Conservation (phyloP, 345 rosid genomes). For the Reutealis trisperma region DNA sequence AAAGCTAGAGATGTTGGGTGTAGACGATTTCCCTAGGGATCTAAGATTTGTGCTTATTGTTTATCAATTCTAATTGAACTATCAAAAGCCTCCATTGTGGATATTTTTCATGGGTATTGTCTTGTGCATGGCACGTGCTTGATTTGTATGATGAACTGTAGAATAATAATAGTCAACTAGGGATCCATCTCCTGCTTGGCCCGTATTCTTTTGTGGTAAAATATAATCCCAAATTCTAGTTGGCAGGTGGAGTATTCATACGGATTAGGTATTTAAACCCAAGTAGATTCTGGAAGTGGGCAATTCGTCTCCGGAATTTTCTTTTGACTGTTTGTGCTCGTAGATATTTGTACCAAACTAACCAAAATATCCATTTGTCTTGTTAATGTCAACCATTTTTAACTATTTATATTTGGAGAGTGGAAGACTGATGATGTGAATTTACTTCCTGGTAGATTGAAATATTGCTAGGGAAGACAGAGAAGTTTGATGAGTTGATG, state of each 20-base stretch:
- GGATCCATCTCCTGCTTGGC: background rate
- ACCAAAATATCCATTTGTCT: background rate
- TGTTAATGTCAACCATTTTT: background rate
- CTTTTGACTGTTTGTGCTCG: no score
- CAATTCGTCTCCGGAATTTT: background rate
- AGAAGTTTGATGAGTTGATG: constrained; percentile 73
- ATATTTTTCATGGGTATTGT: background rate
- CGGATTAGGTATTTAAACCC: background rate
- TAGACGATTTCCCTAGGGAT: background rate
- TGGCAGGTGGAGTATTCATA: background rate
- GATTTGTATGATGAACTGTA: background rate
- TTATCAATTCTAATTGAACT: background rate
- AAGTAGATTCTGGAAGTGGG: background rate
- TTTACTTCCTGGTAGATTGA: constrained; percentile 46
- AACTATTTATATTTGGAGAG: background rate
- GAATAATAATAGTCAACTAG: background rate
- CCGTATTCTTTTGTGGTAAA: background rate
- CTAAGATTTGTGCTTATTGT: background rate
- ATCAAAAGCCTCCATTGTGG: background rate
- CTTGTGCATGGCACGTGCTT: background rate
- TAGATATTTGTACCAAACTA: background rate
- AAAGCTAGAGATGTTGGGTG: background rate
- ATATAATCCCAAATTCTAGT: background rate
- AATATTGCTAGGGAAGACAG: constrained; percentile 61
- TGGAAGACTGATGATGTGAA: constrained; percentile 6